Evolutionary conservation across 208 protist genomes (phyloP).

Genomic region (Trypanosoma scelopori): DNA sequence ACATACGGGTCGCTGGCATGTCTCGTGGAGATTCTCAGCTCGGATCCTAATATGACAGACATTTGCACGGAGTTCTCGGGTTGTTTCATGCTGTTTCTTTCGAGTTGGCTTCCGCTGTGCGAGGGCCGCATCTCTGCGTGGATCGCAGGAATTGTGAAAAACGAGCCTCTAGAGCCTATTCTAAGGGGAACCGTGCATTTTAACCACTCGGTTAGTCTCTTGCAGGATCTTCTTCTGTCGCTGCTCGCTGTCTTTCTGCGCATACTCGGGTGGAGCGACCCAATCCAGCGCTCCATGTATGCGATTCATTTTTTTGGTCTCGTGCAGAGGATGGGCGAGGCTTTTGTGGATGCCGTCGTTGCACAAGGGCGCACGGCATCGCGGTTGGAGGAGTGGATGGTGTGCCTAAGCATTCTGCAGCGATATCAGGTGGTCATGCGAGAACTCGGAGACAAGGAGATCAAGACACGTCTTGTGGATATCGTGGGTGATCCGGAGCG

Average conservation of each 20-base stretch:
- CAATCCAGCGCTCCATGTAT: constrained; percentile 7
- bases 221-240: constrained; percentile 9
- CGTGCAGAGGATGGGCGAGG: constrained; percentile 6
- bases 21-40: constrained; percentile 6
- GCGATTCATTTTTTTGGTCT: constrained; percentile 14
- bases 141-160: constrained; percentile 11
- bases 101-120: constrained; percentile 18
- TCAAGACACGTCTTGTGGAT: background rate
- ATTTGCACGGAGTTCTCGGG: constrained; percentile 5
- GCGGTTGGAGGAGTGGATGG: constrained; percentile 14
- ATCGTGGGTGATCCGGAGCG: background rate
- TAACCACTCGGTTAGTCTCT: constrained; percentile 9
- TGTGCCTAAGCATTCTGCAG: constrained; percentile 11
- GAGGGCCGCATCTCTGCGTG: constrained; percentile 10
- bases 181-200: constrained; percentile 2
- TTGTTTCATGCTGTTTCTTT: constrained; percentile 8
- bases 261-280: constrained; percentile 4
- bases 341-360: constrained; percentile 13
- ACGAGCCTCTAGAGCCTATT: constrained; percentile 9
- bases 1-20: constrained; percentile 2
- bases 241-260: constrained; percentile 10
- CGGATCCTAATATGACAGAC: background rate
- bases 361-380: background rate
- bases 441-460: constrained; percentile 2
- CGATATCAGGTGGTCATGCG: constrained; percentile 10